Conservation (phyloP, 179 eudicot genomes). For the Silene coronaria region DNA sequence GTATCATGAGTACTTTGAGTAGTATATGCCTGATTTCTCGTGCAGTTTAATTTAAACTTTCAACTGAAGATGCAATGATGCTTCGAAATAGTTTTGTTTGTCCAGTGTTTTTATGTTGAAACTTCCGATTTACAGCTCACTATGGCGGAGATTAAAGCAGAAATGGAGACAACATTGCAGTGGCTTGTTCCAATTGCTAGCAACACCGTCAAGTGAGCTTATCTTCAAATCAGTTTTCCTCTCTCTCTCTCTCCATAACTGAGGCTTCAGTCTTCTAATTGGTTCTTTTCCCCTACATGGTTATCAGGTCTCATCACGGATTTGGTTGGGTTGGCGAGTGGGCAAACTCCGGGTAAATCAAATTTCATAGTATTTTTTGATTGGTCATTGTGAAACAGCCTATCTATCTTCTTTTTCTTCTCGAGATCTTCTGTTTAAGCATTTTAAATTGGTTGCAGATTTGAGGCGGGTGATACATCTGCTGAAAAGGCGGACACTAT, state of each 20-base stretch:
- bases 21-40: too few species aligned
- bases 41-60: too few species aligned
- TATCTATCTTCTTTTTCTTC: neutral
- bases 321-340: conserved; percentile 99
- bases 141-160: conserved; percentile 64
- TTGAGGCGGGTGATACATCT: conserved; percentile 52
- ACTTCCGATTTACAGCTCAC: conserved; percentile 45
- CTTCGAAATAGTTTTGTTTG: neutral
- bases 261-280: conserved; percentile 17
- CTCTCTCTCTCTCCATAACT: neutral
- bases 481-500: conserved; percentile 58
- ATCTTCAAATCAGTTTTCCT: neutral
- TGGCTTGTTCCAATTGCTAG: conserved; percentile 95
- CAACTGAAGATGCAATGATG: neutral
- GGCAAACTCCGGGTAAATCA: conserved; percentile 94
- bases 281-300: conserved; percentile 6
- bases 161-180: conserved; percentile 89
- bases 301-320: conserved; percentile 86
- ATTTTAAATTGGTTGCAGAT: conserved; percentile 29
- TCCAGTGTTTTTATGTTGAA: neutral
- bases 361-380: too few species aligned
- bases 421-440: neutral
- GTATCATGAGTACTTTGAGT: too few species aligned
- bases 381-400: neutral
- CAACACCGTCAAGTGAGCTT: conserved; percentile 78